phyloP scores from a whole-genome alignment of 31 red algal species.

The Odonthalia washingtoniensis region DNA sequence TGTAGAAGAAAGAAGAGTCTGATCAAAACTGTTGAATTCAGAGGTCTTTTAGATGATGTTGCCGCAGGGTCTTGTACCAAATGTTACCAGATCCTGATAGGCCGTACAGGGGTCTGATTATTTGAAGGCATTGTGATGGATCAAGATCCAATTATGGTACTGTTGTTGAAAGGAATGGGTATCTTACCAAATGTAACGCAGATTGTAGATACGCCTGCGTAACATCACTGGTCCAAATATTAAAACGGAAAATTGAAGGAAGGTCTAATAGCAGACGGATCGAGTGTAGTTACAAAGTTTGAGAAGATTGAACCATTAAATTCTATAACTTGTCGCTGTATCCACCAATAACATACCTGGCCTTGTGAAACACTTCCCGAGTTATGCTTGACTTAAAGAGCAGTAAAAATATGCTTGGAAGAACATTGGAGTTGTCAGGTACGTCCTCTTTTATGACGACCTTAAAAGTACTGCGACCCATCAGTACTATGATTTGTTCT shows the following conservation, averaged over 20 bases:
- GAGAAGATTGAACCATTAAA: slow-evolving; percentile 30
- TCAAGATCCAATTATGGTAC: slow-evolving; percentile 34
- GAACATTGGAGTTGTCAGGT: not conserved
- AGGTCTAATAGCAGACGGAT: slow-evolving; percentile 16
- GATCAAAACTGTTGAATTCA: too few relatives aligned
- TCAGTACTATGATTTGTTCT: too few relatives aligned
- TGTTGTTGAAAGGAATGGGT: slow-evolving; percentile 16
- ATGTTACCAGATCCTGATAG: slow-evolving; percentile 28
- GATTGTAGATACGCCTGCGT: slow-evolving; percentile 13
- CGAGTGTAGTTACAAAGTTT: slow-evolving; percentile 26
- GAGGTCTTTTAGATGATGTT: too few relatives aligned
- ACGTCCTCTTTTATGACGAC: slow-evolving; percentile 24
- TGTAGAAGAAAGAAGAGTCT: too few relatives aligned
- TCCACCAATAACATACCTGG: slow-evolving; percentile 44
- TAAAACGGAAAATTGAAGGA: not conserved
- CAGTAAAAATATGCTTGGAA: slow-evolving; percentile 33
- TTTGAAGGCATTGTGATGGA: slow-evolving; percentile 10
- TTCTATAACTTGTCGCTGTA: slow-evolving; percentile 29
- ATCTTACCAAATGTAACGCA: not conserved
- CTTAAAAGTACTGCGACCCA: slow-evolving; percentile 23
- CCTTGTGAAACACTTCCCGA: not conserved
- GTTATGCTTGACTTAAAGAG: slow-evolving; percentile 16
- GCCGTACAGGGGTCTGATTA: slow-evolving; percentile 27
- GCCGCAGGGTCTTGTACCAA: too few relatives aligned
- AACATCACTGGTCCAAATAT: slow-evolving; percentile 28